Percentiles rank a stretch among this genome's conserved stretches.
Evolutionary conservation across 2,329 filamentous ascomycete species (phyloP).

Genomic region (Decorospora gaudefroyi): DNA sequence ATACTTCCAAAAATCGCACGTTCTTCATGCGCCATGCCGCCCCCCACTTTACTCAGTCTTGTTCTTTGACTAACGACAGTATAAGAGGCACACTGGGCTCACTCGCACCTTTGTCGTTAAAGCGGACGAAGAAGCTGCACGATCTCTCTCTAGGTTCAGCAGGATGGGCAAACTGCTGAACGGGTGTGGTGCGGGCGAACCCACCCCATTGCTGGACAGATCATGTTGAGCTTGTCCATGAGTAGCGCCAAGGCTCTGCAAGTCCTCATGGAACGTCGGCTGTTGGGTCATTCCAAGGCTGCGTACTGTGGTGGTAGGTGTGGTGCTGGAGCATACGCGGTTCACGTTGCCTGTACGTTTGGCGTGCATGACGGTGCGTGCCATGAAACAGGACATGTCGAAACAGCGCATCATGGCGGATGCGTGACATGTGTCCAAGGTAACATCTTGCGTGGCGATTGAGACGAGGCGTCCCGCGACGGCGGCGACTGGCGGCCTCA

Average conservation of each 20-base stretch:
- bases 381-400: background rate
- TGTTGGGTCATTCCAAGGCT: slow-evolving; percentile 15
- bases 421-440: background rate
- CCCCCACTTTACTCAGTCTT: slow-evolving; percentile 2
- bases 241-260: slow-evolving; percentile 8
- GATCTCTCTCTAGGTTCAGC: slow-evolving; percentile 3
- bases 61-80: slow-evolving; percentile 9
- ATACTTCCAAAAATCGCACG: slow-evolving; percentile 10
- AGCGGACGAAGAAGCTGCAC: slow-evolving; percentile 6
- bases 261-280: slow-evolving; percentile 15
- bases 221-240: slow-evolving; percentile 4
- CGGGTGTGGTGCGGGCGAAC: slow-evolving; percentile 5
- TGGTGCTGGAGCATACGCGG: slow-evolving; percentile 3
- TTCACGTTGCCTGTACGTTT: slow-evolving; percentile 1
- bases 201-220: slow-evolving; percentile 1
- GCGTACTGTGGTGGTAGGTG: background rate
- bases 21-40: background rate
- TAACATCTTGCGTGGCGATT: too few relatives aligned
- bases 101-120: slow-evolving; percentile 4
- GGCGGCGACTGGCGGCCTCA: too few relatives aligned
- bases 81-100: slow-evolving; percentile 12
- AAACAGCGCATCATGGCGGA: background rate
- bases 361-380: background rate
- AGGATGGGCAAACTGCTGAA: background rate
- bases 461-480: too few relatives aligned